Conservation (phyloP, 352 stramenopile genomes). For the Globisporangium polare region DNA sequence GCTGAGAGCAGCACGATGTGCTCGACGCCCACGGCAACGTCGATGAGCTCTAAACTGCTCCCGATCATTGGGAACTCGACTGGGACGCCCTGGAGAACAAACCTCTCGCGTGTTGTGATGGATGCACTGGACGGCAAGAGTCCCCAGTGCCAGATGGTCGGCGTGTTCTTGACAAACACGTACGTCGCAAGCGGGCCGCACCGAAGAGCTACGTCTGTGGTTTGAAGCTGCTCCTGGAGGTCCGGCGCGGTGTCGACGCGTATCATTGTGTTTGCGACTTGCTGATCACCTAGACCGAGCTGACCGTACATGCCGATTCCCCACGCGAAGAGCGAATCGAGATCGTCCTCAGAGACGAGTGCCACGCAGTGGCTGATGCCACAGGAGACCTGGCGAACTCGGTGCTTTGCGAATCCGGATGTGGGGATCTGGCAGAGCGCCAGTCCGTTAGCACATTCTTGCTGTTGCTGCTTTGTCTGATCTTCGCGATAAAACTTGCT, state of each 20-base stretch:
- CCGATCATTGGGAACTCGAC: constrained; percentile 16
- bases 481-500: neutral
- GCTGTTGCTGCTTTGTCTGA: neutral
- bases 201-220: constrained; percentile 10
- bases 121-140: constrained; percentile 18
- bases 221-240: constrained; percentile 15
- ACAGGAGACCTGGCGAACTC: constrained; percentile 31
- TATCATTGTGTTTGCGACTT: constrained; percentile 18
- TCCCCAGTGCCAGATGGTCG: constrained; percentile 32
- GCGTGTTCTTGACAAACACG: constrained; percentile 17
- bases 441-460: neutral
- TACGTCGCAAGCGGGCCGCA: constrained; percentile 37
- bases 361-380: constrained; percentile 37
- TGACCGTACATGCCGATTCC: constrained; percentile 39
- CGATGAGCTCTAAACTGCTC: constrained; percentile 14
- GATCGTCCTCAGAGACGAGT: constrained; percentile 8
- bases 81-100: constrained; percentile 14
- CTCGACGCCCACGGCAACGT: constrained; percentile 25
- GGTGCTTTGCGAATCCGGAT: neutral
- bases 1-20: constrained; percentile 29
- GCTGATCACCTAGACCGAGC: constrained; percentile 33
- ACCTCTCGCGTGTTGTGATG: neutral
- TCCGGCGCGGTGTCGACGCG: constrained; percentile 13
- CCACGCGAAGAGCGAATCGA: constrained; percentile 25
- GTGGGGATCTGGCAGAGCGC: neutral